Evolutionary conservation across 441 rosid species (phyloP), one percentile per base, ranked within the genome.

Genomic region (Euphorbia schlechtendalii): DNA sequence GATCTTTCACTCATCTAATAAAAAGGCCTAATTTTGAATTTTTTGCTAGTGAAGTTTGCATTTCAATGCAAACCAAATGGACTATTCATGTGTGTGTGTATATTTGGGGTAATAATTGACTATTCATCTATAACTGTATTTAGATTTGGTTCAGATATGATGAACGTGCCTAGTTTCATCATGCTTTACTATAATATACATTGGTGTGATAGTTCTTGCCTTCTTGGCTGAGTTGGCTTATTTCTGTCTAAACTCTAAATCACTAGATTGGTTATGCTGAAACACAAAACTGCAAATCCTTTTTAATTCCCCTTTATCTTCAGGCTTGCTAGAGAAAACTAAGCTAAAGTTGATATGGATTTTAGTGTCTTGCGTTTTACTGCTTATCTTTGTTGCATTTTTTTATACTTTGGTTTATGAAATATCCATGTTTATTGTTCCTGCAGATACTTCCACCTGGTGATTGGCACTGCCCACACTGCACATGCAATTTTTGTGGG

Each of bases 391-490:
- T 57, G 28, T 21, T 52, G 56, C 32, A 32, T 64, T 45, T 60
- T 41, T 51, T 54, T 41, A 28, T 52, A 41, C 22, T 5, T 45
- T 20, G 17, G 24, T 49, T n/a, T 11, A 49, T 15, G 0, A n/a
- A n/a, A 38, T 15, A 59, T 43, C 59, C 36, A 46, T 43, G 4
- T 62, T 61, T 66, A 67, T 57, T 71, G 61, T 66, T 53, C 43
- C 78, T 79, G 72, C 88, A 94, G 99, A 78, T 78, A 84, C 89
- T 89, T 65, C 99, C 99, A 15, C 71, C 67, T 17, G 97, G 93
- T 24, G 96, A 94, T 65, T 94, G 99, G 99, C 89, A 85, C 74
- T 94, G 99, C 71, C 96, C 97, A 67, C 84, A 87, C 61, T 94
- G 99, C 74, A 87, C 86, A 9, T 94, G 99, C 86, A 90, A 86